phyloP scores from a whole-genome alignment of 2,329 filamentous ascomycete species.

The Aspergillus floridensis region DNA sequence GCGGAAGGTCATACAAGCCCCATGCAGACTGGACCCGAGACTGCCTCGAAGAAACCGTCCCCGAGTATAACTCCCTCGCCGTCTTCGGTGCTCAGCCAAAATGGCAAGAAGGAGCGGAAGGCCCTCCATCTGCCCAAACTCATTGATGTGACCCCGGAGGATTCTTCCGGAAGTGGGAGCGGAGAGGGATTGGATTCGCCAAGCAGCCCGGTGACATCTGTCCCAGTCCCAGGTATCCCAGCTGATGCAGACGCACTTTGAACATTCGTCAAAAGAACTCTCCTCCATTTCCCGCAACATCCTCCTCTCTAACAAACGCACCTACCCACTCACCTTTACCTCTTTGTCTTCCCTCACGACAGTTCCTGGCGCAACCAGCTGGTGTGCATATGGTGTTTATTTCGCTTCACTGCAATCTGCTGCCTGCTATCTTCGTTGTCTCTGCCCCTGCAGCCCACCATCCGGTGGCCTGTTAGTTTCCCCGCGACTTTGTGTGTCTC shows the following conservation, averaged over 20 bases:
- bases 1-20: constrained; percentile 26
- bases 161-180: constrained; percentile 32
- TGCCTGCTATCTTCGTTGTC: background rate
- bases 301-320: background rate
- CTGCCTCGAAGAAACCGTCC: constrained; percentile 5
- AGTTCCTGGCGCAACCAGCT: background rate
- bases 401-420: background rate
- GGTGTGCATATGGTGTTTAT: background rate
- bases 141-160: constrained; percentile 18
- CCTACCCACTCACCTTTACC: background rate
- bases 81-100: background rate
- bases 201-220: constrained; percentile 17
- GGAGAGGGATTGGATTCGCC: constrained; percentile 29
- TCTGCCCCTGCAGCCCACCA: background rate
- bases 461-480: background rate
- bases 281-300: background rate
- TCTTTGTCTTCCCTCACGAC: background rate
- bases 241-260: background rate
- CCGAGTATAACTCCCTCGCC: constrained; percentile 7
- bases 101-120: constrained; percentile 8
- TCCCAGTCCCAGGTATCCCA: constrained; percentile 7
- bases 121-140: constrained; percentile 8
- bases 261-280: background rate
- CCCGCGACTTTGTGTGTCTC: constrained; percentile 5
- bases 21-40: constrained; percentile 24